Base-by-base conservation (phyloP, 805 yeast genomes). In the Yarrowia deformans region DNA sequence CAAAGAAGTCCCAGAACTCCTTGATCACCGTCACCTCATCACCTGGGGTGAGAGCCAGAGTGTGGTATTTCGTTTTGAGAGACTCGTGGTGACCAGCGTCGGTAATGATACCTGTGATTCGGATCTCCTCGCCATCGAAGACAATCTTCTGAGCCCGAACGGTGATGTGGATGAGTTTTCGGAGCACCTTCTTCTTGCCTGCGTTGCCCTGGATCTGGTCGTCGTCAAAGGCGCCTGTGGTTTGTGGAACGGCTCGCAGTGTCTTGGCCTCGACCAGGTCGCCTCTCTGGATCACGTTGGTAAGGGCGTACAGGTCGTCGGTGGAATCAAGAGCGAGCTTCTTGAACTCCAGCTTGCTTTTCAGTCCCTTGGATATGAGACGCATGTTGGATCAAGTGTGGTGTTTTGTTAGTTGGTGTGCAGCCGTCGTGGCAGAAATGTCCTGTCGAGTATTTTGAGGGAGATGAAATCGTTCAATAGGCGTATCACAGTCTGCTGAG, bases 261-360 rank as follows among this genome's bases (percentile, higher is more conserved):
- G 68, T 48, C 56, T 63, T 63, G 37, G 68, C 56, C 56, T 63
- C 68, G 32, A 63, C 68, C 56, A 63, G 2, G 37, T 63, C 68
- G 18, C 68, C 68, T 34, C 48, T 19, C 32, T 46, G 56, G 39
- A 63, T 49, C 19, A 63, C 46, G 48, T 63, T 63, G 39, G 68
- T 63, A 18, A 63, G 68, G 1, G 68, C 68, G 16, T 48, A 63
- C n/a, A 63, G 56, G 50, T 63, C 68, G 48, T 63, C 68, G 2
- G 68, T 39, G 32, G 68, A 63, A 39, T 63, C 68, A 39, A 63
- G 55, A 40, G 68, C 68, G 45, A 63, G 45, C 37, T 48, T 35
- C 39, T 63, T 63, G 56, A 19, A 63, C 46, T 48, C 56, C 68
- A 63, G 56, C 56, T 63, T 63, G 52, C 45, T 60, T 34, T 35